Evolutionary conservation across 257 asterid species (phyloP).

Genomic region (Solanum megistacrolobum): DNA sequence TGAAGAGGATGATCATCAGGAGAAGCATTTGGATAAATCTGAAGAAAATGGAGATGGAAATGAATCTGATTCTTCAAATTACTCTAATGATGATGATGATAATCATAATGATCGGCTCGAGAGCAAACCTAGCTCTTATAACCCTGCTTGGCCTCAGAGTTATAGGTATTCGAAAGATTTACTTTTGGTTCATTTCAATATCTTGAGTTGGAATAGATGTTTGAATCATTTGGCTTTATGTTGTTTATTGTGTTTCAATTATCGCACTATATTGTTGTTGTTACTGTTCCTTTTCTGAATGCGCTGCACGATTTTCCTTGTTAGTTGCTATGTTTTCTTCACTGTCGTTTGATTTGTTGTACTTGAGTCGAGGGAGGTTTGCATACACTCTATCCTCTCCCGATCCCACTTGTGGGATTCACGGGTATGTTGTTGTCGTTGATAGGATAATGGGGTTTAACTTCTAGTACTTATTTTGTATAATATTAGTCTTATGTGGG

Average conservation of each 20-base stretch:
- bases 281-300: background rate
- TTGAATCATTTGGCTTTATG: background rate
- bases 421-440: background rate
- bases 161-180: slow-evolving; percentile 40
- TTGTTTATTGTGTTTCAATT: background rate
- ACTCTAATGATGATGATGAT: slow-evolving; percentile 35
- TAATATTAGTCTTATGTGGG: background rate
- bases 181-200: background rate
- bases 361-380: background rate
- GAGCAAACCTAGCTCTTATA: slow-evolving; percentile 36
- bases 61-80: slow-evolving; percentile 53
- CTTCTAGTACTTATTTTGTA: background rate
- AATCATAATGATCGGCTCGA: slow-evolving; percentile 19
- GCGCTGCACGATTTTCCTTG: background rate
- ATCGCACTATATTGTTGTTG: background rate
- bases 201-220: background rate
- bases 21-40: slow-evolving; percentile 27
- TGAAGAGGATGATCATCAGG: slow-evolving; percentile 49
- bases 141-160: slow-evolving; percentile 90
- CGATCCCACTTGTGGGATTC: background rate
- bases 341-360: background rate
- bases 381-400: background rate
- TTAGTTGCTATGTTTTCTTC: background rate
- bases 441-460: background rate
- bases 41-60: slow-evolving; percentile 38